A percentile compares a stretch with the other conserved stretches of the same genome.
phyloP scores from a whole-genome alignment of 106 monocot genomes.

The Cymbidium sinense region DNA sequence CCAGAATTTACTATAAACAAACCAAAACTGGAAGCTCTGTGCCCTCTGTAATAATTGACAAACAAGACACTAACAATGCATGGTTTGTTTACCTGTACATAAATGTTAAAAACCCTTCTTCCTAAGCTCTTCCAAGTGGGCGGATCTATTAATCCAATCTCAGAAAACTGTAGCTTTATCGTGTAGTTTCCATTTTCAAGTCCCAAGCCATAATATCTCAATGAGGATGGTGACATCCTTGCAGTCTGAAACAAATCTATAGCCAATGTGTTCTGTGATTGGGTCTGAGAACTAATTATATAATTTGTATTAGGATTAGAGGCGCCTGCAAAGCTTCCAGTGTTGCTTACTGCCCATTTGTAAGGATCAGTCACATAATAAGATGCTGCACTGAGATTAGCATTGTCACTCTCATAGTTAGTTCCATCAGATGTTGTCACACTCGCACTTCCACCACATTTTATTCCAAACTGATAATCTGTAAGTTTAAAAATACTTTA shows the following conservation, averaged over 20 bases:
- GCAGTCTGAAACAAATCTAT: conserved; percentile 68
- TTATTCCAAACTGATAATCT: conserved; percentile 75
- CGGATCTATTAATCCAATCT: conserved; percentile 26
- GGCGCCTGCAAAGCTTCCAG: conserved; percentile 56
- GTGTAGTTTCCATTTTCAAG: conserved; percentile 92
- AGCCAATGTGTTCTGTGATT: conserved; percentile 67
- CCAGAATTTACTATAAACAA: too few relatives aligned
- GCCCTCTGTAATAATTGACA: background rate
- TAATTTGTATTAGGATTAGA: conserved; percentile 24
- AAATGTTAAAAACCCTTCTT: conserved; percentile 80
- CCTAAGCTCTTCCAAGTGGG: conserved; percentile 58
- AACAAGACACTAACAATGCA: background rate
- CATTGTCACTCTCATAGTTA: conserved; percentile 49
- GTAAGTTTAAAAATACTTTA: conserved; percentile 1
- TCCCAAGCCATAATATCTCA: conserved; percentile 87
- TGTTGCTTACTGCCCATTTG: conserved; percentile 76
- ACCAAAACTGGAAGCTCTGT: too few relatives aligned
- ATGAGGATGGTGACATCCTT: conserved; percentile 73
- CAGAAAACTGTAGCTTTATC: conserved; percentile 58
- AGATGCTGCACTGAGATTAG: conserved; percentile 45
- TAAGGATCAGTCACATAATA: conserved; percentile 50
- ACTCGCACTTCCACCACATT: conserved; percentile 60
- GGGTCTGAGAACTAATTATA: conserved; percentile 25
- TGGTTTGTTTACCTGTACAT: conserved; percentile 56
- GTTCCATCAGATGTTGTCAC: conserved; percentile 41